Evolutionary conservation across 2,329 filamentous ascomycete species (phyloP).

Genomic region (Lachnellula suecica): DNA sequence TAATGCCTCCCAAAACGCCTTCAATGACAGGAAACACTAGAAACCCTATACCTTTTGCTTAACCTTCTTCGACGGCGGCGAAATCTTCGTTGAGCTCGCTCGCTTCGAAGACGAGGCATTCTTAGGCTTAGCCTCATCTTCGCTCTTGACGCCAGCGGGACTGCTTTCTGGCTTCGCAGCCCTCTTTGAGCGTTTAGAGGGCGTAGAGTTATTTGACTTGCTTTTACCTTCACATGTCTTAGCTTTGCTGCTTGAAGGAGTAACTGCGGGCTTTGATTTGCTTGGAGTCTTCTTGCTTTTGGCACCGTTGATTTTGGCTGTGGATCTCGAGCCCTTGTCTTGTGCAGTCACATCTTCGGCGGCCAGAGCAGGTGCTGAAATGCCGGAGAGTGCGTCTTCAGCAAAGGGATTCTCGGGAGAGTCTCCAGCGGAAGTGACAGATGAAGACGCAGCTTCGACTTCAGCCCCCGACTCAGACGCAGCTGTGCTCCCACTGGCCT

Average conservation of each 20-base stretch:
- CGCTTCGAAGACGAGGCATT: neutral
- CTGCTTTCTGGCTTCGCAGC: neutral
- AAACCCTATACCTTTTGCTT: neutral
- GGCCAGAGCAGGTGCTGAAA: neutral
- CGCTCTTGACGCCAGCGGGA: neutral
- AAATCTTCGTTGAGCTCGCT: neutral
- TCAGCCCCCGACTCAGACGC: neutral
- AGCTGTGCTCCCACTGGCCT: neutral
- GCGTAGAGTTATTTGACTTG: neutral
- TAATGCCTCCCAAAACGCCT: neutral
- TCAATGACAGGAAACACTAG: neutral
- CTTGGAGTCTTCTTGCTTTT: too few species aligned
- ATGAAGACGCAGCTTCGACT: neutral
- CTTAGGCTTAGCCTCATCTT: neutral
- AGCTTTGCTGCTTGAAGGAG: neutral
- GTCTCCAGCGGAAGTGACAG: neutral
- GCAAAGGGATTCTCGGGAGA: too few species aligned
- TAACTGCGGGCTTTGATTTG: too few species aligned
- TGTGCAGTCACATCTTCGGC: neutral
- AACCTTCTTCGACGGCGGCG: neutral
- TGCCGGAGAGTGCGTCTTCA: too few species aligned
- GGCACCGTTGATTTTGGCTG: too few species aligned
- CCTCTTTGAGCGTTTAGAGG: neutral
- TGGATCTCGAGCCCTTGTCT: too few species aligned
- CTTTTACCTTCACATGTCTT: neutral